Evolutionary conservation across 257 asterid genomes (phyloP).

Genomic region (Gentiana dahurica): DNA sequence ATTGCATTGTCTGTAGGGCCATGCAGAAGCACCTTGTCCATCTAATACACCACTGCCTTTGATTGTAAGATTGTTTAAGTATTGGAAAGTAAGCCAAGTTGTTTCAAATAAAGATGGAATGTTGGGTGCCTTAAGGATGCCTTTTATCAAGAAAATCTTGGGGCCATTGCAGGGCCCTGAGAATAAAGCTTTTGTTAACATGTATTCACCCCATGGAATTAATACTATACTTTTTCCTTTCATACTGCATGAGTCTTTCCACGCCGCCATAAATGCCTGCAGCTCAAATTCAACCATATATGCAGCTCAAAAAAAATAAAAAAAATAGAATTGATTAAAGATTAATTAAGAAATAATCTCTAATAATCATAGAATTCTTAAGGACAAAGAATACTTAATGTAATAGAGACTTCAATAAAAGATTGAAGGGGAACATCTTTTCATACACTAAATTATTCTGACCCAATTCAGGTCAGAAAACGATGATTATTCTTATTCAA

Average conservation of each 20-base stretch:
- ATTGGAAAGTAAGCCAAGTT: slow-evolving; percentile 68
- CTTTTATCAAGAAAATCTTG: slow-evolving; percentile 26
- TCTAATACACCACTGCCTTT: slow-evolving; percentile 65
- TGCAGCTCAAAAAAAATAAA: neutral
- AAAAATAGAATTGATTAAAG: neutral
- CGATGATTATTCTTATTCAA: too few relatives aligned
- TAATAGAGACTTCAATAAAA: too few relatives aligned
- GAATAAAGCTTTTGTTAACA: slow-evolving; percentile 31
- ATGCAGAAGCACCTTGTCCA: slow-evolving; percentile 59
- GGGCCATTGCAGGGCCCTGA: slow-evolving; percentile 42
- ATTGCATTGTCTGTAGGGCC: slow-evolving; percentile 55
- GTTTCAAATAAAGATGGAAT: slow-evolving; percentile 23
- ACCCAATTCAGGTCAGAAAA: too few relatives aligned
- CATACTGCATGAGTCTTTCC: slow-evolving; percentile 49
- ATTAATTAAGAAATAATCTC: neutral
- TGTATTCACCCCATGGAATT: slow-evolving; percentile 37
- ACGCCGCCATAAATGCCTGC: slow-evolving; percentile 53
- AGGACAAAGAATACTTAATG: neutral
- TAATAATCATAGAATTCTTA: neutral
- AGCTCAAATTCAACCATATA: too few relatives aligned
- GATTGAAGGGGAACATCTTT: too few relatives aligned
- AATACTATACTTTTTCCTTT: slow-evolving; percentile 30
- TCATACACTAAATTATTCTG: too few relatives aligned
- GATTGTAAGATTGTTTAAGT: slow-evolving; percentile 28
- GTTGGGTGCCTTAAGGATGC: slow-evolving; percentile 41